Evolutionary conservation across 148 eudicot genomes (phyloP), one percentile per base, ranked within the genome.

Genomic region (Spergularia marina): DNA sequence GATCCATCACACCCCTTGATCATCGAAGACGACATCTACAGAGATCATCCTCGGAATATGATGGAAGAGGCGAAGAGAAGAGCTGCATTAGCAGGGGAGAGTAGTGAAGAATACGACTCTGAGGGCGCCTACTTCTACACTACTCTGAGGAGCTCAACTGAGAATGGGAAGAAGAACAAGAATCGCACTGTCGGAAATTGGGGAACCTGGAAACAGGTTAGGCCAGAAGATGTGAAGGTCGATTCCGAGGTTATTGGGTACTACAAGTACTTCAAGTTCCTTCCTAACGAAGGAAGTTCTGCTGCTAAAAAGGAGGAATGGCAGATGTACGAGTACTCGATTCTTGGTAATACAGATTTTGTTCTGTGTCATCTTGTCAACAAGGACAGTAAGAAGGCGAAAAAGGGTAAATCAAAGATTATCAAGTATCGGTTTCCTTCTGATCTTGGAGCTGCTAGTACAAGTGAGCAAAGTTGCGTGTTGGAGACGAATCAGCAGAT

Each of bases 81-180:
- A 30, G 36, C 36, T 30, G 36, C 36, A 30, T 30, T 30, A 30
- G 36, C 36, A 30, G 36, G 36, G 36, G 36, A 30, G 36, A 30
- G 4, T 30, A 30, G 36, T 30, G 36, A 30, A 30, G 3, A 30
- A 30, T 30, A 30, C 36, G 36, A 30, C 36, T 2, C 36, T 30
- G 36, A 30, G n/a, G 72, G 41, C 11, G 59, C 56, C 5, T 69
- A 69, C 58, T 69, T 69, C 41, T 69, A 20, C 52, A 69, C 58
- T 52, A 23, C 1, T 3, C 23, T 69, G n/a, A 52, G 3, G 20
- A 69, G 12, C 15, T 51, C 72, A 1, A 12, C 58, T 5, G 15
- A 13, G 57, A 69, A 52, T 2, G 58, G 72, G 0, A 69, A 17
- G 18, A 69, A 53, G 72, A 52, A 67, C 14, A 47, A 23, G 3